These are phyloP conservation scores for Suhomyces vadensis DNA, from an alignment of 805 yeast genomes.

Conservation along the genomic window DNA sequence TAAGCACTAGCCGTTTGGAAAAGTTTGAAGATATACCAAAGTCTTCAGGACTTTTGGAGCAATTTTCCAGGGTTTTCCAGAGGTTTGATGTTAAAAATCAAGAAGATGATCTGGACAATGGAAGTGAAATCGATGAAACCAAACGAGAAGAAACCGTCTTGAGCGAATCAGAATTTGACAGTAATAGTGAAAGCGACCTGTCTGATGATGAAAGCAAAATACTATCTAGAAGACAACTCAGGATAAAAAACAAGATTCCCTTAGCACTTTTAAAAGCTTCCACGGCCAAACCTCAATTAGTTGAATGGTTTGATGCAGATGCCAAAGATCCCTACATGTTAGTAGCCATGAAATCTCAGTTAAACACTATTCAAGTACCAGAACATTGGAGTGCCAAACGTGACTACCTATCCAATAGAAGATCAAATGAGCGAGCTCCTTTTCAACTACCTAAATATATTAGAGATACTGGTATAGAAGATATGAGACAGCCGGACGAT, in stretches of 20 bases:
- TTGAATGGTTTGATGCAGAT: slow-evolving; percentile 88
- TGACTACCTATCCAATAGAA: slow-evolving; percentile 67
- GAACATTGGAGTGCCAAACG: slow-evolving; percentile 79
- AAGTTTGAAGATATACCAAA: not conserved
- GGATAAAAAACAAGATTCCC: slow-evolving; percentile 57
- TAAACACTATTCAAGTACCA: slow-evolving; percentile 77
- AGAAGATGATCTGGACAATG: slow-evolving; percentile 3
- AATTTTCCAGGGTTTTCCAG: not conserved
- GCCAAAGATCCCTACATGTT: slow-evolving; percentile 73
- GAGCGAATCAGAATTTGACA: slow-evolving; percentile 1
- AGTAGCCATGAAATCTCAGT: slow-evolving; percentile 61
- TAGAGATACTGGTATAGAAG: slow-evolving; percentile 78
- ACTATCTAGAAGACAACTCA: slow-evolving; percentile 51
- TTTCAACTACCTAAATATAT: slow-evolving; percentile 80
- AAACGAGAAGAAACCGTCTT: not conserved
- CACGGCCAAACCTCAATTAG: slow-evolving; percentile 63
- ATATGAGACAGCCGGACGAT: slow-evolving; percentile 70
- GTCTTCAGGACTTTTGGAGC: not conserved
- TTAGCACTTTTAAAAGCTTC: slow-evolving; percentile 65
- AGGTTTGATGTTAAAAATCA: not conserved
- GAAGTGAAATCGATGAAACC: not conserved
- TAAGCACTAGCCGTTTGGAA: not conserved
- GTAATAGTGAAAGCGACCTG: slow-evolving; percentile 20
- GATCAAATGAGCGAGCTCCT: slow-evolving; percentile 67
- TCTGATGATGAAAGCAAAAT: slow-evolving; percentile 20